A percentile compares a stretch with the other conserved stretches of the same genome.
These are phyloP conservation scores for Ustilago trichophora DNA, from an alignment of 1,284 basidiomycete species.

Conservation along the genomic window DNA sequence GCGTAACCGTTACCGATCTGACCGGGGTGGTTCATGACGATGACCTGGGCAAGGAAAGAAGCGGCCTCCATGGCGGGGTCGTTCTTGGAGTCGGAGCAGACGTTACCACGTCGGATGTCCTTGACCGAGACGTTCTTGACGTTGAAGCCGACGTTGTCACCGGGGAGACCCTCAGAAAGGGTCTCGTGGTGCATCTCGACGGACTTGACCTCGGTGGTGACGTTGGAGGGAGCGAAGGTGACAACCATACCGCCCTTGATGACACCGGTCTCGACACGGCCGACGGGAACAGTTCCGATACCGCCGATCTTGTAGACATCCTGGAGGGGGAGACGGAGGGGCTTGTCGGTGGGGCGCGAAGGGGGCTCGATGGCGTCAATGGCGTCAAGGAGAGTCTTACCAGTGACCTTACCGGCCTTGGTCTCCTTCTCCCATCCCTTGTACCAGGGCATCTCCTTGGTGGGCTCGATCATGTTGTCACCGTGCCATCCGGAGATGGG, in stretches of 20 bases:
- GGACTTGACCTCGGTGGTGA: constrained; percentile 55
- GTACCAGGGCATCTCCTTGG: too few species aligned
- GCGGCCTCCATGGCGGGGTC: constrained; percentile 63
- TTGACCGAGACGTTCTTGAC: constrained; percentile 64
- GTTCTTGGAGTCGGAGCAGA: constrained; percentile 58
- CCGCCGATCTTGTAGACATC: constrained; percentile 67
- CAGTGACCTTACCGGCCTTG: constrained; percentile 61
- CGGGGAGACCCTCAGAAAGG: constrained; percentile 66
- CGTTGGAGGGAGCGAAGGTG: constrained; percentile 64
- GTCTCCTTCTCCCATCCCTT: constrained; percentile 62
- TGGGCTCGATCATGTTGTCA: constrained; percentile 66
- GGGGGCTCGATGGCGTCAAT: constrained; percentile 60
- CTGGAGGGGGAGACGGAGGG: constrained; percentile 65
- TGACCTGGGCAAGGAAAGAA: constrained; percentile 65
- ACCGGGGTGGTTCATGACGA: constrained; percentile 65
- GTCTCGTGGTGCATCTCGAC: constrained; percentile 65
- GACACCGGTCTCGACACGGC: constrained; percentile 65
- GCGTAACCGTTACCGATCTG: constrained; percentile 66
- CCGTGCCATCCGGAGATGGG: constrained; percentile 65
- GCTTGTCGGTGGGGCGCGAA: constrained; percentile 63
- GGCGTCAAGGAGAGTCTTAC: constrained; percentile 57
- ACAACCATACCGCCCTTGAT: constrained; percentile 61
- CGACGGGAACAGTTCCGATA: constrained; percentile 66
- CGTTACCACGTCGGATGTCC: constrained; percentile 61
- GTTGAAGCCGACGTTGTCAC: constrained; percentile 66